These are phyloP conservation scores for Ceratocystis papillata DNA, from an alignment of 2,329 filamentous ascomycete species.

Conservation along the genomic window DNA sequence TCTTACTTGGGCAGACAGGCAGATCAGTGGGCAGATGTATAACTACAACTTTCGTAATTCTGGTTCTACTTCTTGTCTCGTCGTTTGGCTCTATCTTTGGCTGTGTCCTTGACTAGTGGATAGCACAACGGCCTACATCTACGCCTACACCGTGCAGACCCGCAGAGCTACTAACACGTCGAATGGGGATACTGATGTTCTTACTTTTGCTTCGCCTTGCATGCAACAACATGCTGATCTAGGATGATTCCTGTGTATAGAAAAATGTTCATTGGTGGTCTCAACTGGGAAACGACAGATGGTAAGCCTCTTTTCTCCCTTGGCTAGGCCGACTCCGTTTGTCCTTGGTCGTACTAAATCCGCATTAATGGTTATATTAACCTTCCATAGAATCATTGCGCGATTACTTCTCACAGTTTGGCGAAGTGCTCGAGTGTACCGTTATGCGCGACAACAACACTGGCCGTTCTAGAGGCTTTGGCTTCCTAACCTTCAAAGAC, in stretches of 20 bases:
- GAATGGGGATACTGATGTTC: too few relatives aligned
- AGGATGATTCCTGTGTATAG: conserved; percentile 38
- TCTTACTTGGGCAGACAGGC: too few relatives aligned
- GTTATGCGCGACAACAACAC: conserved; percentile 98
- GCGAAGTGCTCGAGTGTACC: conserved; percentile 93
- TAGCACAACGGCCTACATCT: too few relatives aligned
- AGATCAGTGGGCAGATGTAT: neutral
- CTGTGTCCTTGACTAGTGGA: too few relatives aligned
- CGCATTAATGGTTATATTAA: neutral
- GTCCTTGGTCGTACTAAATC: neutral
- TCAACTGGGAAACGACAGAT: conserved; percentile 99
- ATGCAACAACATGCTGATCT: neutral
- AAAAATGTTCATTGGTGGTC: conserved; percentile 98
- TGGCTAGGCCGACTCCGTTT: neutral
- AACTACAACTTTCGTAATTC: too few relatives aligned
- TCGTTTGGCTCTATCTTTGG: too few relatives aligned
- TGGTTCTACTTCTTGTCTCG: too few relatives aligned
- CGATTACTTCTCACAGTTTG: conserved; percentile 96
- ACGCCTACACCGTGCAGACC: neutral
- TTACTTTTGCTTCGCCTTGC: neutral
- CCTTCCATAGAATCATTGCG: conserved; percentile 69
- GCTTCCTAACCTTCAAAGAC: conserved; percentile 95
- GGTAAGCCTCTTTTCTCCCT: conserved; percentile 47
- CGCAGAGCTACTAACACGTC: neutral
- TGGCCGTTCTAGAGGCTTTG: conserved; percentile 87